phyloP scores from a whole-genome alignment of 352 stramenopile genomes.

The Phytophthora pseudosyringae region DNA sequence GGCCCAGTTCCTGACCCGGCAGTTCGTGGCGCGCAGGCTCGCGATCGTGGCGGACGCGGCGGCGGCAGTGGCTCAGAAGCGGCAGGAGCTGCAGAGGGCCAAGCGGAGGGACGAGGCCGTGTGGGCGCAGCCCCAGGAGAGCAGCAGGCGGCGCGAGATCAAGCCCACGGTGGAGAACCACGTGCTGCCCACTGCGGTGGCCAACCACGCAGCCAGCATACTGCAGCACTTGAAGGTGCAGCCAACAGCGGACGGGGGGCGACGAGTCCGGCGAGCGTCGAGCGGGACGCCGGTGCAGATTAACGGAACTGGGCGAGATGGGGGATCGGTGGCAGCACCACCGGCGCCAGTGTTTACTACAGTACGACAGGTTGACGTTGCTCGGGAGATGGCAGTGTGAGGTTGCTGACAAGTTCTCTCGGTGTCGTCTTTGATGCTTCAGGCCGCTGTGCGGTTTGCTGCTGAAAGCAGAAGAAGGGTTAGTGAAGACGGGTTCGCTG shows the following conservation, averaged over 20 bases:
- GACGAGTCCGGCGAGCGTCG: conserved; percentile 5
- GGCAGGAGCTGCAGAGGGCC: conserved; percentile 47
- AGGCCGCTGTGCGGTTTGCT: conserved; percentile 12
- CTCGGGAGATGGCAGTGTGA: not conserved
- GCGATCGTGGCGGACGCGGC: conserved; percentile 64
- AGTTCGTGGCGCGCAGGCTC: conserved; percentile 70
- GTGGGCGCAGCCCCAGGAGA: conserved; percentile 52
- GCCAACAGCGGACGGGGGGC: not conserved
- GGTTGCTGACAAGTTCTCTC: no score
- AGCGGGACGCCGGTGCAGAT: conserved; percentile 10
- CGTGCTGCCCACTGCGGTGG: conserved; percentile 31
- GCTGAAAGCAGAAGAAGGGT: not conserved
- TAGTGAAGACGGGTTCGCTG: not conserved
- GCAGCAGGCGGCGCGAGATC: conserved; percentile 19
- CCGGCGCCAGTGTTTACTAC: conserved; percentile 7
- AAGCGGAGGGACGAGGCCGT: conserved; percentile 58
- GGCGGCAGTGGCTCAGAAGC: conserved; percentile 51
- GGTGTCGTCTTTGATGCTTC: not conserved
- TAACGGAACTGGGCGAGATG: not conserved
- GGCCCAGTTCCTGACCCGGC: conserved; percentile 67
- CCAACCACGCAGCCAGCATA: conserved; percentile 42
- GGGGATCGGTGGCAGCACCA: not conserved
- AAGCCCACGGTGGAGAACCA: conserved; percentile 53
- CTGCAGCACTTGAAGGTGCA: conserved; percentile 40
- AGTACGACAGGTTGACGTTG: not conserved